Evolutionary conservation across 2,329 filamentous ascomycete genomes (phyloP), one percentile per base, ranked within the genome.

Genomic region (Samsoniella hepiali): DNA sequence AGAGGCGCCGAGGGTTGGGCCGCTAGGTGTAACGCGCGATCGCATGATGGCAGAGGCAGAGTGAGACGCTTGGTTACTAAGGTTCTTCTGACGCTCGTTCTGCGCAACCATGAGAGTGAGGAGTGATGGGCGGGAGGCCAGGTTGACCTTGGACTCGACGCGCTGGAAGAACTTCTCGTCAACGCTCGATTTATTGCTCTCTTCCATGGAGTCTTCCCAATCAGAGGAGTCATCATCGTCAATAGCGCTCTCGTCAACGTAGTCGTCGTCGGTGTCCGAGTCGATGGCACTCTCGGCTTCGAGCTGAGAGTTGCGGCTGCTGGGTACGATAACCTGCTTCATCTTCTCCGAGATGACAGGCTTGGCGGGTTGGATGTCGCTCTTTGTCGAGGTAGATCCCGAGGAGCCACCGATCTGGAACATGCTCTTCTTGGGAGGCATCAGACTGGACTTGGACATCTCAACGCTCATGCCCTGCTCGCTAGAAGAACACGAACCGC

Each of bases 21-120:
- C 76, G 51, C 76, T 74, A 51, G 78, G 78, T 9, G 75, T 64
- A 76, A 86, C 62, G 77, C 91, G 74, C 70, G 84, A 68, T 79
- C 89, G 72, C 80, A 90, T 69, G 78, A 93, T 76, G 79, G 93
- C 75, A 78, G 93, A 78, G 75, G 91, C 75, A 73, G 88, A 79
- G 80, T 90, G 78, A 77, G 88, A 77, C 31, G 88, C 88, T 59
- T 83, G 84, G 72, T 88, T 88, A 66, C 87, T 84, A n/a, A 94
- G 83, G 61, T 82, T 88, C 71, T 82, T 83, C 55, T 88, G 84
- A 58, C 90, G 88, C 74, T 91, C 89, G 67, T 86, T 89, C 72
- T 96, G 88, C 13, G 81, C 90, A 73, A 99, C 87, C 82, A 94
- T 89, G 59, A 94, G 88, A 1, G 93, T 97, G 68, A 99, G 89